Evolutionary conservation across 495 filamentous ascomycete genomes (phyloP).

Genomic region (Durotheca rogersii): DNA sequence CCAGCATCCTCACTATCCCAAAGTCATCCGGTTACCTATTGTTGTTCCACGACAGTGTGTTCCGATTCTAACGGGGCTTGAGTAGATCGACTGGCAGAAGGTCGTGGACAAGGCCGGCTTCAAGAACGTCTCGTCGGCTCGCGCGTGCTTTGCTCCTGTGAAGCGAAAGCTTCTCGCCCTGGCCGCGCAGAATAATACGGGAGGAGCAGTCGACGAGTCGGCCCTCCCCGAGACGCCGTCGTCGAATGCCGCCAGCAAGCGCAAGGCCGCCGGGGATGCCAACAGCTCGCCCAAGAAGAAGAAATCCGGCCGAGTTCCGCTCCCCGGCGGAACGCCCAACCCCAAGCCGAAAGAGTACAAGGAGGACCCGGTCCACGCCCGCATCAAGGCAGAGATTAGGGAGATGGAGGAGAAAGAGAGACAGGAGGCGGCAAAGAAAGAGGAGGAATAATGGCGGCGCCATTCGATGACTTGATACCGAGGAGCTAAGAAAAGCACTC

Average conservation of each 20-base stretch:
- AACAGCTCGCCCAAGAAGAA: slow-evolving; percentile 10
- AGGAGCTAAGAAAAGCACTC: no score
- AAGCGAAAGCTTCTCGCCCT: slow-evolving; percentile 19
- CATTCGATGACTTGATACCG: neutral
- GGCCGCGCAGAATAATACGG: no score
- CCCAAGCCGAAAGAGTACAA: neutral
- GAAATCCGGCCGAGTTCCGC: neutral
- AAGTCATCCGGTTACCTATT: neutral
- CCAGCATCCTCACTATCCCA: neutral
- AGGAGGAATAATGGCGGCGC: neutral
- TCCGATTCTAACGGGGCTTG: neutral
- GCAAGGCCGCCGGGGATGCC: slow-evolving; percentile 2
- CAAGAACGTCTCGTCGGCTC: slow-evolving; percentile 17
- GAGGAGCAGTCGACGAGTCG: no score
- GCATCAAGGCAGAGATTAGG: neutral
- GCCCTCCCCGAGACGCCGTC: neutral
- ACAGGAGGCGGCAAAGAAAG: neutral
- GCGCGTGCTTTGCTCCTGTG: slow-evolving; percentile 10
- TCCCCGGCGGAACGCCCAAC: no score
- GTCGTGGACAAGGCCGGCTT: slow-evolving; percentile 16
- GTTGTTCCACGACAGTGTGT: neutral
- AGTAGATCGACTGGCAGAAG: slow-evolving; percentile 22
- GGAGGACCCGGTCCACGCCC: neutral
- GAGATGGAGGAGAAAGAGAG: neutral
- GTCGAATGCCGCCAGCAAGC: neutral